Base-by-base conservation (phyloP, 345 rosid species). In the Populus ilicifolia region DNA sequence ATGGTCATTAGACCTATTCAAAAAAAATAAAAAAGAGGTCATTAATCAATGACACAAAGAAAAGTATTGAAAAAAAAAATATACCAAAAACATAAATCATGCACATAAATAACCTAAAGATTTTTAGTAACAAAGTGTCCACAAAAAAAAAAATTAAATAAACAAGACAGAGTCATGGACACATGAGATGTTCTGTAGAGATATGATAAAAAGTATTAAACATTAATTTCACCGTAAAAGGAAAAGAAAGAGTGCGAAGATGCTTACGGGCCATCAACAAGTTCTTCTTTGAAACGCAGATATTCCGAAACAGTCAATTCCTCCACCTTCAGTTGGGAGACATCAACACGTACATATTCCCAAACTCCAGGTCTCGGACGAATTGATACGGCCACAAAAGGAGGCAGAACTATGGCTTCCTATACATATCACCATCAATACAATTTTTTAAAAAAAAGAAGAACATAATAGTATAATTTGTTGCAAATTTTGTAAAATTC, bases 351-450 rank as follows among this genome's bases (percentile, higher is more conserved):
- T 63, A 94, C 91, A 74, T 83, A 96, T 84, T 96, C 99, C 99
- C 99, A 96, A 74, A 96, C 97, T 76, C 99, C 99, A 59, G 94
- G 99, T 79, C 98, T 89, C 59, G 99, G 99, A 63, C 99, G 94
- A 83, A 96, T 83, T 5, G 99, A 95, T 70, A 96, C 82, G 11
- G 95, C 97, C 80, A 96, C 97, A 78, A 88, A 93, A 0, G 99
- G 99, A 72, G 99, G 99, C 73, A 93, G 80, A 67, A 93, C 89
- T 70, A 96, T 92, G 18, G 98, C 99, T 91, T 96, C 99, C 98
- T 96, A 71, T 75, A 43, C 46, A 46, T 46, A 14, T 46, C 52
- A 46, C 52, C 3, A 75, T 67, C 62, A 79, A 75, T 36, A 62
- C 43, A 62, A 0, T 76, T 36, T 62, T 18, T 10, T 43, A 43